Percentiles rank a stretch among this genome's conserved stretches.
These are phyloP conservation scores for Euryodendron excelsum DNA, from an alignment of 148 eudicot genomes.

Conservation along the genomic window DNA sequence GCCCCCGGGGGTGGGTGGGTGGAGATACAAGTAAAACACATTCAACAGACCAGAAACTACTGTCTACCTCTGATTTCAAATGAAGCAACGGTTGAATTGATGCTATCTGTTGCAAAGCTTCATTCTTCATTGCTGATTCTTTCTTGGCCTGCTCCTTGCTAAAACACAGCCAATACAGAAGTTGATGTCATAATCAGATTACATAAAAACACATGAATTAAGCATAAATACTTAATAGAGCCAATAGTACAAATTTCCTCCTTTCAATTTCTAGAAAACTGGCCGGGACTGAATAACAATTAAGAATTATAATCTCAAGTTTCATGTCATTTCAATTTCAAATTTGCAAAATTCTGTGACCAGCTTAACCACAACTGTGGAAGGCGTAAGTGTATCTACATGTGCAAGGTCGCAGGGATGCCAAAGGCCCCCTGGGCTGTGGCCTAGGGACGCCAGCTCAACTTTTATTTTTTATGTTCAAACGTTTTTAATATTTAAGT, in stretches of 20 bases:
- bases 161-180: conserved; percentile 36
- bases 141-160: conserved; percentile 57
- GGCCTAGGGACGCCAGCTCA: too few relatives aligned
- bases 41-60: background rate
- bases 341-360: background rate
- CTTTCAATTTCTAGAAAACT: background rate
- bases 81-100: conserved; percentile 50
- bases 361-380: background rate
- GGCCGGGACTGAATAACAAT: too few relatives aligned
- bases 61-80: conserved; percentile 50
- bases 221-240: background rate
- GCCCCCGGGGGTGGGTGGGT: too few relatives aligned
- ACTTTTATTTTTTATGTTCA: too few relatives aligned
- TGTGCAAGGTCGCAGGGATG: too few relatives aligned
- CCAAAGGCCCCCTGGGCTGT: too few relatives aligned
- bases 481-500: too few relatives aligned
- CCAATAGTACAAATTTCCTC: background rate
- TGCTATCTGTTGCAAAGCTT: conserved; percentile 53
- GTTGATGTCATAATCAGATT: conserved; percentile 9
- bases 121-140: conserved; percentile 50
- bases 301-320: background rate
- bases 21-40: background rate
- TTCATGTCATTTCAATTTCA: background rate
- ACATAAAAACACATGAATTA: background rate
- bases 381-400: too few relatives aligned